Base-by-base conservation (phyloP, 805 yeast genomes). In the Yamadazyma nakazawae region DNA sequence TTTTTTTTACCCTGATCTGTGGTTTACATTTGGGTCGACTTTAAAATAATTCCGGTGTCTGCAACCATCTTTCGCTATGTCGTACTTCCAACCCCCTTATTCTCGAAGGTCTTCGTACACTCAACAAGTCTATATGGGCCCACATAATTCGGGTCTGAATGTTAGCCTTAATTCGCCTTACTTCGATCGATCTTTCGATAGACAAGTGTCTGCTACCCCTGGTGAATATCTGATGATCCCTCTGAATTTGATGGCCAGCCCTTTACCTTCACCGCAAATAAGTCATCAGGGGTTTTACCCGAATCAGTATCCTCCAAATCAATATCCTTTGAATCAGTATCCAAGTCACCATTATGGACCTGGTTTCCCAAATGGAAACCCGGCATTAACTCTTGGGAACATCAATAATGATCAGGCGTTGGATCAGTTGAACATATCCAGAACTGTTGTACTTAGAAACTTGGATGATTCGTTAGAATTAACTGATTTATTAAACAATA, bases 221-320 rank as follows among this genome's bases (percentile, higher is more conserved):
- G 34, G 37, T 11, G 53, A 50, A 16, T 50, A 43, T 32, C 35
- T 40, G 32, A 45, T 45, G 45, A 24, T 45, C 26, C 49, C 53
- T 13, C 34, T 50, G n/a, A 42, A 44, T 35, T 41, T 49, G 24
- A 49, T 49, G 19, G 45, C 42, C 16, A 16, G 45, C n/a, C 47
- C 44, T 11, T 53, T 54, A 10, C 34, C 53, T 17, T 75, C 84
- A 2, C 87, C 88, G 1, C 53, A 37, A 41, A 10, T 49, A 35
- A 35, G 40, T 50, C 36, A 11, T 28, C 40, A 19, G 2, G 17
- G 18, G 26, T 37, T 19, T 30, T 21, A 38, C 25, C 34, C 32
- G 13, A 14, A 14, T 17, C 34, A 38, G 32, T 31, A 38, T 8
- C 34, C 21, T 14, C 17, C 39, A 16, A 24, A 25, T 26, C 32